These are phyloP conservation scores for Diplogelasinospora grovesii DNA, from an alignment of 495 filamentous ascomycete species.

Conservation along the genomic window DNA sequence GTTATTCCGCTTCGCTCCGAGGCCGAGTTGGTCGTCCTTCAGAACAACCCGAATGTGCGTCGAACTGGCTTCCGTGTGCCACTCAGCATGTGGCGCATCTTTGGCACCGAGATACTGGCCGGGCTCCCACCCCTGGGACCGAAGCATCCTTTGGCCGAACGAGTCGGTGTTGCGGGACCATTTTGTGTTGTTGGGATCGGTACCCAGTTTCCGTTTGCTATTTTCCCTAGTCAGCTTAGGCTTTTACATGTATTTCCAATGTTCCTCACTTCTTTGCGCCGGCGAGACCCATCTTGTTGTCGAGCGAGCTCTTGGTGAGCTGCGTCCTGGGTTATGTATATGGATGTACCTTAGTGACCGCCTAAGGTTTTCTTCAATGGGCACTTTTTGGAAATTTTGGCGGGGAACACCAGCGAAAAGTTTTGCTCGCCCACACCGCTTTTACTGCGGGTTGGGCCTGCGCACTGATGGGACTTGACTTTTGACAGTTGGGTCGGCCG, in stretches of 20 bases:
- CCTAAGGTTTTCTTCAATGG: constrained; percentile 2
- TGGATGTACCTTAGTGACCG: too few species aligned
- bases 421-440: constrained; percentile 22
- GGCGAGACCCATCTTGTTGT: constrained; percentile 72
- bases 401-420: constrained; percentile 17
- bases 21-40: constrained; percentile 83
- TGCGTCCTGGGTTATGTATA: constrained; percentile 13
- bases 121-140: constrained; percentile 82
- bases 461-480: too few species aligned
- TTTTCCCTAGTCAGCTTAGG: constrained; percentile 14
- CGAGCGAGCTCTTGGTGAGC: too few species aligned
- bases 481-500: too few species aligned
- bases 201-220: constrained; percentile 74
- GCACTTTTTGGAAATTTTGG: constrained; percentile 19
- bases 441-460: not conserved
- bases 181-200: constrained; percentile 89
- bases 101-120: constrained; percentile 72
- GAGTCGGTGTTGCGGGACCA: constrained; percentile 76
- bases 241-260: not conserved
- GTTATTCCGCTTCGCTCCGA: constrained; percentile 67
- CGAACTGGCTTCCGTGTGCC: constrained; percentile 67
- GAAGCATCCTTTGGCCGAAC: constrained; percentile 82
- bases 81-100: constrained; percentile 61
- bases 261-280: constrained; percentile 61
- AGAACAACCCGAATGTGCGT: constrained; percentile 71